These are phyloP conservation scores for Sugiyamaella mastotermitis DNA, from an alignment of 805 yeast genomes.

Conservation along the genomic window DNA sequence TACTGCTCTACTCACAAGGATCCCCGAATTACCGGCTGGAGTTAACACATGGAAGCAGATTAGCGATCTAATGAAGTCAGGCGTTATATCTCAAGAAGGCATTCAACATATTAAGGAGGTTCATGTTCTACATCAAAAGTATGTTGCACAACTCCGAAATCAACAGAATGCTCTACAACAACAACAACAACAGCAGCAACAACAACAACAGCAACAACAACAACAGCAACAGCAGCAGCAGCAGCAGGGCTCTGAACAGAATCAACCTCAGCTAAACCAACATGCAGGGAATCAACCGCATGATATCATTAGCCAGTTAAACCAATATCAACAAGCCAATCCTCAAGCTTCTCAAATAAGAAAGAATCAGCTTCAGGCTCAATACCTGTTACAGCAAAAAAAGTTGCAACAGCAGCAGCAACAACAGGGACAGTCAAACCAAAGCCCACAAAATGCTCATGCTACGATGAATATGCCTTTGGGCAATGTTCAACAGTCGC, in stretches of 20 bases:
- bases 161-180: constrained; percentile 11
- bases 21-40: constrained; percentile 74
- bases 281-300: too few species aligned
- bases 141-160: constrained; percentile 18
- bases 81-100: constrained; percentile 51
- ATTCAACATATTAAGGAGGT: constrained; percentile 58
- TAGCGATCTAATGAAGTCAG: constrained; percentile 54
- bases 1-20: constrained; percentile 50
- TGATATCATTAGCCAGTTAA: too few species aligned
- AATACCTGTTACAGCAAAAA: constrained; percentile 21
- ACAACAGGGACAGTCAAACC: constrained; percentile 15
- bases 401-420: constrained; percentile 19
- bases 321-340: constrained; percentile 13
- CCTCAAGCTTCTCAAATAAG: constrained; percentile 17
- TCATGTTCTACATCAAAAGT: constrained; percentile 38
- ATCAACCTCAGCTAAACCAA: constrained; percentile 12
- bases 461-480: constrained; percentile 1
- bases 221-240: constrained; percentile 24
- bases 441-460: constrained; percentile 1
- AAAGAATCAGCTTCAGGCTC: constrained; percentile 18
- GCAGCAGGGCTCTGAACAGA: constrained; percentile 20
- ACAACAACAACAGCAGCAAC: constrained; percentile 11
- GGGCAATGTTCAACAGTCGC: constrained; percentile 5
- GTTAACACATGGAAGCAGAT: constrained; percentile 79
- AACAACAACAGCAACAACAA: constrained; percentile 18